Base-by-base conservation (phyloP, 441 rosid species). In the Mallotus repandus region DNA sequence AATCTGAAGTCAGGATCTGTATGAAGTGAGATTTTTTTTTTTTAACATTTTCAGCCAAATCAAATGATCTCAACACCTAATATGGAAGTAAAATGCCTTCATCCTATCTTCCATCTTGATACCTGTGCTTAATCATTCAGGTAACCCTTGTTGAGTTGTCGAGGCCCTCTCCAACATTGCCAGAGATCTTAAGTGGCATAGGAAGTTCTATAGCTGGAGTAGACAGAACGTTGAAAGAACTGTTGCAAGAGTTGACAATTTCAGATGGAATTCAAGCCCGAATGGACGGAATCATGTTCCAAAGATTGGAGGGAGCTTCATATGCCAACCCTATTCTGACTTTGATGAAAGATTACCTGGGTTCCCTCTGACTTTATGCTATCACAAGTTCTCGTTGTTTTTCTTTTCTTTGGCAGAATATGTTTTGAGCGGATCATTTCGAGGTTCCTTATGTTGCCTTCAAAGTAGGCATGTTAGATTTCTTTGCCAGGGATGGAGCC, bases 261-360 rank as follows among this genome's bases (percentile, higher is more conserved):
- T 72, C 87, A 0, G 87, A 84, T 0, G 94, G 95, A 43, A 80
- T 95, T 72, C 99, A 95, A 78, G 97, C 98, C 73, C 89, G 97
- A 70, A 87, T 95, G 97, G 99, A 92, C 16, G 98, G 99, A 50
- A 89, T 89, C 75, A 55, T 90, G 86, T 89, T 86, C 80, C 93
- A 92, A 86, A 83, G 85, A 70, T 83, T 92, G 68, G 94, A 87
- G 74, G 91, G 76, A 21, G 75, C 84, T 73, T 79, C 94, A 64
- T 84, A 68, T 65, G 82, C 84, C 16, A 82, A 85, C 77, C 89
- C 93, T 16, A 66, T 92, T 60, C 18, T 91, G 41, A 66, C 77
- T 41, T 77, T 95, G 82, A 86, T 92, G 54, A 87, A 83, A 82
- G 99, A 92, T 73, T 87, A 76, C 73, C 89, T 95, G 68, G 73